A percentile compares a stretch with the other conserved stretches of the same genome.
Evolutionary conservation across 176 grass and related monocot genomes (phyloP).

Genomic region (Musa acuminata): DNA sequence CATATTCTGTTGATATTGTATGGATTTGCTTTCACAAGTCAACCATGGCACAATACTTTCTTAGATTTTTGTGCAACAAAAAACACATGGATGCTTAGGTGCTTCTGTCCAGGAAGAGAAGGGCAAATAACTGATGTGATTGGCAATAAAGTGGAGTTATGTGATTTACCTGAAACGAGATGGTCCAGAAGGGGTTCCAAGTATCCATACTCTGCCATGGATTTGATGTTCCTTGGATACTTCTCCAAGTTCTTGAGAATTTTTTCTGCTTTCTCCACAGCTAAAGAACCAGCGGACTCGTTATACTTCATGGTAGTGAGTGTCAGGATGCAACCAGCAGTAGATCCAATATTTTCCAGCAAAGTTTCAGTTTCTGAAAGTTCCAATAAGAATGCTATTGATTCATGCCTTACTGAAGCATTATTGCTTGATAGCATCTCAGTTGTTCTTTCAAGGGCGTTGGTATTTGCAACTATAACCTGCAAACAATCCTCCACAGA

Average conservation of each 20-base stretch:
- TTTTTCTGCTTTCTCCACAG: constrained; percentile 43
- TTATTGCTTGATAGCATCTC: constrained; percentile 53
- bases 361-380: constrained; percentile 55
- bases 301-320: constrained; percentile 72
- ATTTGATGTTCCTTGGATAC: constrained; percentile 64
- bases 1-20: too few species aligned
- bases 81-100: too few species aligned
- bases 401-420: constrained; percentile 37
- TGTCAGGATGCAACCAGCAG: constrained; percentile 50
- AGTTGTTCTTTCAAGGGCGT: constrained; percentile 45
- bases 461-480: constrained; percentile 71
- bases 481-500: constrained; percentile 21
- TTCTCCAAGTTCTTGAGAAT: constrained; percentile 77
- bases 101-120: too few species aligned
- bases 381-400: constrained; percentile 69
- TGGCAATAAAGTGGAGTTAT: not conserved
- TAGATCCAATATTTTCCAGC: constrained; percentile 48
- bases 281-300: constrained; percentile 41
- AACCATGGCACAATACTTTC: too few species aligned
- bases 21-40: too few species aligned
- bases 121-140: too few species aligned
- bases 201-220: constrained; percentile 84
- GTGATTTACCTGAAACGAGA: constrained; percentile 59
- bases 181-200: constrained; percentile 71
- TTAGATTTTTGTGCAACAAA: too few species aligned